Percentiles rank a stretch among this genome's conserved stretches.
phyloP scores from a whole-genome alignment of 768 basidiomycete species.

The Leccinum broughii region DNA sequence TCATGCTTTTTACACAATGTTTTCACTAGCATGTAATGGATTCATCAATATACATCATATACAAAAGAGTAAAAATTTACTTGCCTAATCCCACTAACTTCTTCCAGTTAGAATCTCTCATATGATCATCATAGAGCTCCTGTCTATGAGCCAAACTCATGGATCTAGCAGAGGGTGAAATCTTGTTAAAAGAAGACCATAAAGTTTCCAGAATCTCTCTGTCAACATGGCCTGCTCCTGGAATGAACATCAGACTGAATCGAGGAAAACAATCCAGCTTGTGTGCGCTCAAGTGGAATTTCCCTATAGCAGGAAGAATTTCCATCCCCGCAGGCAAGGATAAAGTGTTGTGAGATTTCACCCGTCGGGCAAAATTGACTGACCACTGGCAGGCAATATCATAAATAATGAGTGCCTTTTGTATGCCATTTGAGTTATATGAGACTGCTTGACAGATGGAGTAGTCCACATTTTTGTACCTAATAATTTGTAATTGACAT shows the following conservation, averaged over 20 bases:
- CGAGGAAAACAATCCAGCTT: slow-evolving; percentile 23
- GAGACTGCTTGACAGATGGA: slow-evolving; percentile 22
- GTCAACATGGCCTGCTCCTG: slow-evolving; percentile 30
- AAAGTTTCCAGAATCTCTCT: slow-evolving; percentile 37
- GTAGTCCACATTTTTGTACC: slow-evolving; percentile 33
- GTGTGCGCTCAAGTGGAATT: slow-evolving; percentile 36
- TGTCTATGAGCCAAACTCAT: slow-evolving; percentile 27
- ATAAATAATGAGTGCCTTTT: slow-evolving; percentile 23
- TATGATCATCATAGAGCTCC: slow-evolving; percentile 22
- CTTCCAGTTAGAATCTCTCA: slow-evolving; percentile 4
- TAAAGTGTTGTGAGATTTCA: background rate
- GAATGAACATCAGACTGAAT: slow-evolving; percentile 21
- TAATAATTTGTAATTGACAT: slow-evolving; percentile 4
- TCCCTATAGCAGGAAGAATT: slow-evolving; percentile 21
- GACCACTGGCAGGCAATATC: slow-evolving; percentile 33
- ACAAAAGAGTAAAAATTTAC: background rate
- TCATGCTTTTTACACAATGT: background rate
- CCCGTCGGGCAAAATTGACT: slow-evolving; percentile 9
- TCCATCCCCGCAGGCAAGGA: background rate
- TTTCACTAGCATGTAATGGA: background rate
- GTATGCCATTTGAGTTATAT: slow-evolving; percentile 1
- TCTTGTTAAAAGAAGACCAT: slow-evolving; percentile 33
- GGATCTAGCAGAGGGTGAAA: slow-evolving; percentile 19
- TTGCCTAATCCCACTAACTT: background rate
- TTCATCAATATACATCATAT: background rate